A percentile compares a stretch with the other conserved stretches of the same genome.
Evolutionary conservation across 257 asterid genomes (phyloP).

Genomic region (Thymus quinquecostatus): DNA sequence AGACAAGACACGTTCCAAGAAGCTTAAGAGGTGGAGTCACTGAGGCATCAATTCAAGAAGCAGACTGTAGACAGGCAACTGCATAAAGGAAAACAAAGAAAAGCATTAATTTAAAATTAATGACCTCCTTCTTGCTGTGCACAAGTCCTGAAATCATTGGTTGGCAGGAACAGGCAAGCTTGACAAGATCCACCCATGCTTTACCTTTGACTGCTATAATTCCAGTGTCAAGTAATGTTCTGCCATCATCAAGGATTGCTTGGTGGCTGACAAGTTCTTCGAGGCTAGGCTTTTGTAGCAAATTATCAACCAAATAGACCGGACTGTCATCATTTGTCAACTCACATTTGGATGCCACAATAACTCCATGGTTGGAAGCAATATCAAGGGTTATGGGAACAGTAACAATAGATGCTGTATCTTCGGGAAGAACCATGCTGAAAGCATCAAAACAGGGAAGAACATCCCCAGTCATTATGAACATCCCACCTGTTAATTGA

Average conservation of each 20-base stretch:
- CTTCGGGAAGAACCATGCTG: constrained; percentile 85
- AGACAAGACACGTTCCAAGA: constrained; percentile 25
- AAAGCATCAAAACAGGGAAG: constrained; percentile 99
- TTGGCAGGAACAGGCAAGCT: constrained; percentile 72
- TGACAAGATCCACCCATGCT: constrained; percentile 88
- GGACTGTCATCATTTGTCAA: constrained; percentile 40
- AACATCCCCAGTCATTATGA: constrained; percentile 98
- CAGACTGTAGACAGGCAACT: constrained; percentile 14
- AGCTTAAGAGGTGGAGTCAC: constrained; percentile 28
- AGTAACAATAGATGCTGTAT: constrained; percentile 78
- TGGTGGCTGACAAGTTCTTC: constrained; percentile 69
- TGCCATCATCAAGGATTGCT: constrained; percentile 88
- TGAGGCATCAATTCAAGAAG: constrained; percentile 21
- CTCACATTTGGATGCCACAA: constrained; percentile 74
- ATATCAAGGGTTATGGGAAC: constrained; percentile 93
- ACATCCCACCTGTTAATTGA: constrained; percentile 73
- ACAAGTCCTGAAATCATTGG: constrained; percentile 73
- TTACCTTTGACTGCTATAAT: constrained; percentile 90
- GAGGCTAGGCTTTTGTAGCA: constrained; percentile 90
- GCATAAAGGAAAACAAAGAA: not conserved
- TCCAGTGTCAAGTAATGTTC: constrained; percentile 95
- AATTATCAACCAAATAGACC: constrained; percentile 67
- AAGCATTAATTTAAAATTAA: constrained; percentile 33
- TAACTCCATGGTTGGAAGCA: constrained; percentile 95
- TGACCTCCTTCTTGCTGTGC: constrained; percentile 77